Conservation (phyloP, 1,284 basidiomycete genomes). For the Tausonia pullulans region DNA sequence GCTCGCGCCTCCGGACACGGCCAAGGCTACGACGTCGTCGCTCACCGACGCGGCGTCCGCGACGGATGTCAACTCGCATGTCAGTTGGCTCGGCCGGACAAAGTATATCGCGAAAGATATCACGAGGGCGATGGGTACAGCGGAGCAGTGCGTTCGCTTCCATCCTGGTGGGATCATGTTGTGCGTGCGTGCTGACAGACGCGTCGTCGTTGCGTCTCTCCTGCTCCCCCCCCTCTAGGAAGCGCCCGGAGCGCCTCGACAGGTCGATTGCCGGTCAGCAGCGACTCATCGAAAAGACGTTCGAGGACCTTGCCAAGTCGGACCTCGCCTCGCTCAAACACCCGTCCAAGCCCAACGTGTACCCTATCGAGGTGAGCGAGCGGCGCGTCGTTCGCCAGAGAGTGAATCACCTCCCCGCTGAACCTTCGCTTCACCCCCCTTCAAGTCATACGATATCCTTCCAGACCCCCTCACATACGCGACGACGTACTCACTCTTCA, state of each 20-base stretch:
- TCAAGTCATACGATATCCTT: slow-evolving; percentile 58
- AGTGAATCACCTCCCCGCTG: neutral
- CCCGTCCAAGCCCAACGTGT: slow-evolving; percentile 54
- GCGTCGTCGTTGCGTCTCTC: neutral
- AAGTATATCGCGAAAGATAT: slow-evolving; percentile 11
- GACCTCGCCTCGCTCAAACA: slow-evolving; percentile 52
- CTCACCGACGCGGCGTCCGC: too few relatives aligned
- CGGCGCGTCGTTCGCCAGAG: too few relatives aligned
- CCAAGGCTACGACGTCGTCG: too few relatives aligned
- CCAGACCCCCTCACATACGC: slow-evolving; percentile 81
- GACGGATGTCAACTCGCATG: slow-evolving; percentile 5
- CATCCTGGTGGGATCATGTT: neutral
- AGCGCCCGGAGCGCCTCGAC: slow-evolving; percentile 12
- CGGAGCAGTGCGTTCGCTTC: too few relatives aligned
- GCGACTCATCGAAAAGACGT: slow-evolving; percentile 69
- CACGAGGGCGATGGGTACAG: neutral
- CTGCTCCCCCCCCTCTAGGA: neutral
- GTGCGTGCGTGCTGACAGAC: neutral
- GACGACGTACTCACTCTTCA: slow-evolving; percentile 77
- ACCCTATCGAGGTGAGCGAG: slow-evolving; percentile 52
- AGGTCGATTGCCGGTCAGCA: slow-evolving; percentile 43
- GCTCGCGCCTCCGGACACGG: slow-evolving; percentile 23
- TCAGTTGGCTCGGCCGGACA: slow-evolving; percentile 10
- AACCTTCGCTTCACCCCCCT: neutral
- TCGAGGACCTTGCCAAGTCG: slow-evolving; percentile 50